Conservation (phyloP, 495 filamentous ascomycete genomes). For the Penicillium salamii region DNA sequence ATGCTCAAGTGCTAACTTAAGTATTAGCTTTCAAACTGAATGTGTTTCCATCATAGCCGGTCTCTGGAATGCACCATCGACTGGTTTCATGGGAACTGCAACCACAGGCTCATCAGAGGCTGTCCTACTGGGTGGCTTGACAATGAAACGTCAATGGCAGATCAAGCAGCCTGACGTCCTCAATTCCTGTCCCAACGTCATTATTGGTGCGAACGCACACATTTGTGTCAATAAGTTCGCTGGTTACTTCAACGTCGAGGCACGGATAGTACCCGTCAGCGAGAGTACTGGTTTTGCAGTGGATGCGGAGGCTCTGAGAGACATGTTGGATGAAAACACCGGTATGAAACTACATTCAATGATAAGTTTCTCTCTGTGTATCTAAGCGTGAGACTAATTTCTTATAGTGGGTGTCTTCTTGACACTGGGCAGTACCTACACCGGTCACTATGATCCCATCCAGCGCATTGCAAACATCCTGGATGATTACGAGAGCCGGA, state of each 20-base stretch:
- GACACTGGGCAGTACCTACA: constrained; percentile 86
- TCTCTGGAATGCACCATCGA: too few species aligned
- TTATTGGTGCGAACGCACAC: constrained; percentile 89
- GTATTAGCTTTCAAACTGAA: too few species aligned
- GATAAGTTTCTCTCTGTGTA: too few species aligned
- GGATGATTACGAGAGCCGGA: constrained; percentile 35
- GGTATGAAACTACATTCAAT: too few species aligned
- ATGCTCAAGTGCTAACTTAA: too few species aligned
- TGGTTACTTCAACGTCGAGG: constrained; percentile 85
- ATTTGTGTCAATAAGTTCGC: constrained; percentile 94
- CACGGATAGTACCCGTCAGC: constrained; percentile 80
- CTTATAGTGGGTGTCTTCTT: constrained; percentile 70
- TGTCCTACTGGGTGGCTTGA: constrained; percentile 81
- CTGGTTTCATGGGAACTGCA: too few species aligned
- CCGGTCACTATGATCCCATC: constrained; percentile 87
- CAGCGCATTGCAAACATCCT: constrained; percentile 81
- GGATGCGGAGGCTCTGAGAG: constrained; percentile 74
- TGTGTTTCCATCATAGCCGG: too few species aligned
- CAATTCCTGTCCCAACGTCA: constrained; percentile 69
- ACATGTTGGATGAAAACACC: constrained; percentile 85
- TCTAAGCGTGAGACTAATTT: too few species aligned
- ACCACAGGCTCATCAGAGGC: constrained; percentile 77
- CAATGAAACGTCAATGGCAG: constrained; percentile 92
- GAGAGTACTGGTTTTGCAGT: constrained; percentile 70
- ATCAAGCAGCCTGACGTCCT: constrained; percentile 72